Conservation (phyloP, 1,139 yeast genomes). For the Zygosaccharomyces sapae region DNA sequence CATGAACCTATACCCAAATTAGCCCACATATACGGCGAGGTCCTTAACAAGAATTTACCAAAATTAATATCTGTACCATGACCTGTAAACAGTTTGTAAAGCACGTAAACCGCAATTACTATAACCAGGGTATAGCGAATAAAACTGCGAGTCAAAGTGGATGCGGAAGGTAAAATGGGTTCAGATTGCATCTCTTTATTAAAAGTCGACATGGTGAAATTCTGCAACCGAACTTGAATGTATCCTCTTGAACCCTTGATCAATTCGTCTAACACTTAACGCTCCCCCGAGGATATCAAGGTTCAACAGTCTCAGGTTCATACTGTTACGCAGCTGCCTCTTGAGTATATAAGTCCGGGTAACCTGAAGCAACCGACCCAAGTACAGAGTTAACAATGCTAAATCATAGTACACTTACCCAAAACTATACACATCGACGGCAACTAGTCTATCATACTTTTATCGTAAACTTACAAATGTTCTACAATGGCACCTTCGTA, state of each 20-base stretch:
- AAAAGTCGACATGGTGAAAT: slow-evolving; percentile 10
- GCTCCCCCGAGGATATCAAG: neutral
- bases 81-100: slow-evolving; percentile 82
- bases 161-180: slow-evolving; percentile 16
- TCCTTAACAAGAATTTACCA: slow-evolving; percentile 77
- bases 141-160: slow-evolving; percentile 16
- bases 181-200: slow-evolving; percentile 17
- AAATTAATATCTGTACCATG: slow-evolving; percentile 87
- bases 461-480: slow-evolving; percentile 8
- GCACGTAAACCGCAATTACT: slow-evolving; percentile 28
- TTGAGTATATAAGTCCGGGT: neutral
- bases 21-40: slow-evolving; percentile 98
- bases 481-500: slow-evolving; percentile 69
- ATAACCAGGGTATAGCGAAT: slow-evolving; percentile 21
- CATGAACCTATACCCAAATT: slow-evolving; percentile 86
- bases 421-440: neutral
- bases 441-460: no score
- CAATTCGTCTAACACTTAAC: neutral
- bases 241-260: neutral
- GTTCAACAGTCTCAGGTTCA: no score
- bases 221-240: neutral
- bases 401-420: neutral
- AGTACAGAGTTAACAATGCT: neutral
- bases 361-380: neutral
- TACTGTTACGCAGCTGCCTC: no score